These are phyloP conservation scores for Termitomyces sp. DNA, from an alignment of 768 basidiomycete genomes.

Conservation along the genomic window DNA sequence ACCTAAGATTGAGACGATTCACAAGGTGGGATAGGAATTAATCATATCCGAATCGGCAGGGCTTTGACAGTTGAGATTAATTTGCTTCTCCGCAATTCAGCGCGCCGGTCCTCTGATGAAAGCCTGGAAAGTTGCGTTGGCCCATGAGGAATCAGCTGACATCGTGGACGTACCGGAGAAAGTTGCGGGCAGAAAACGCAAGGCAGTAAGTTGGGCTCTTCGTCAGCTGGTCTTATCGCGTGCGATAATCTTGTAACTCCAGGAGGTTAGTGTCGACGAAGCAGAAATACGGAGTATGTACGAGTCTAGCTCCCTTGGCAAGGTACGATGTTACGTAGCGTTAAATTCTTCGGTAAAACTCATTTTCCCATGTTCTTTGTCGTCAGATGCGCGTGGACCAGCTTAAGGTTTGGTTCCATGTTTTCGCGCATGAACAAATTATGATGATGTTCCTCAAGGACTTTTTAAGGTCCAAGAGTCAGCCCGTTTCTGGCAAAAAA, in stretches of 20 bases:
- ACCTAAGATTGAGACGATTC: slow-evolving; percentile 76
- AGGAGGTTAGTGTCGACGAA: slow-evolving; percentile 69
- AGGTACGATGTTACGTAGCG: slow-evolving; percentile 44
- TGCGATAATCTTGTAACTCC: slow-evolving; percentile 1
- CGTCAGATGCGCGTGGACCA: slow-evolving; percentile 73
- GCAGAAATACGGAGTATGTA: slow-evolving; percentile 71
- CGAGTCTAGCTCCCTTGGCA: slow-evolving; percentile 56
- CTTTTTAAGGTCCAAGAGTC: slow-evolving; percentile 69
- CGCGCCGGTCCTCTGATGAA: slow-evolving; percentile 67
- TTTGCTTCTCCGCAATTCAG: slow-evolving; percentile 30
- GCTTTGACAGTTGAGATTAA: slow-evolving; percentile 6
- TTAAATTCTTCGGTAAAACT: slow-evolving; percentile 8
- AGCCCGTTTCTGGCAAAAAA: slow-evolving; percentile 66
- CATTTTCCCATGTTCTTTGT: slow-evolving; percentile 13
- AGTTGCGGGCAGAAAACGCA: slow-evolving; percentile 59
- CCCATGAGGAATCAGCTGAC: slow-evolving; percentile 63
- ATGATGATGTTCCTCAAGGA: slow-evolving; percentile 41
- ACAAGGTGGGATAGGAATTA: slow-evolving; percentile 51
- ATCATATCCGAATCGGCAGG: slow-evolving; percentile 32
- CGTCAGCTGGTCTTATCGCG: slow-evolving; percentile 9
- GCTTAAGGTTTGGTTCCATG: slow-evolving; percentile 56
- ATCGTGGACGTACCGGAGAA: slow-evolving; percentile 39
- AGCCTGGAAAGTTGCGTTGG: slow-evolving; percentile 67
- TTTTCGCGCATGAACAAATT: background rate
- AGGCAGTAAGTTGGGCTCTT: slow-evolving; percentile 50